phyloP scores from a whole-genome alignment of 257 asterid species.

The Solanum tarapatanum region DNA sequence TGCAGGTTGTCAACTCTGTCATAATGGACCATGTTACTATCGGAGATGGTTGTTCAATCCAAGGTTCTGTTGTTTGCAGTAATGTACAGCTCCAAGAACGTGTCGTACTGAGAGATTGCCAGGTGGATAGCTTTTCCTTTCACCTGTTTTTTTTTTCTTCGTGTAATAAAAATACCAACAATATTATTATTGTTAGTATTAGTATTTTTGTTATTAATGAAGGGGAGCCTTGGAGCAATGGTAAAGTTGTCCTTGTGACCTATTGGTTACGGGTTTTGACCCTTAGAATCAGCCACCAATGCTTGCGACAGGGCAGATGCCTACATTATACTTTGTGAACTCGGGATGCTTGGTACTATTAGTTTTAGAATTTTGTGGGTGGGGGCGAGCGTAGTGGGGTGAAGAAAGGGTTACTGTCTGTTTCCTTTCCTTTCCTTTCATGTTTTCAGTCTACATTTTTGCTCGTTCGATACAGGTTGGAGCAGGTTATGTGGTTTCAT shows the following conservation, averaged over 20 bases:
- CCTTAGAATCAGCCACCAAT: not conserved
- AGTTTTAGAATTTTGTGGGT: not conserved
- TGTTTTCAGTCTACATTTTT: not conserved
- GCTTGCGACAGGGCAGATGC: not conserved
- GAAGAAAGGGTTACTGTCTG: not conserved
- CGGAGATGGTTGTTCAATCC: constrained; percentile 91
- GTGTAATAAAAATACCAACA: not conserved
- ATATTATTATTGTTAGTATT: not conserved
- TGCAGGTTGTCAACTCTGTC: constrained; percentile 87
- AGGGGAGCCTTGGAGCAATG: not conserved
- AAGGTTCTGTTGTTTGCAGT: constrained; percentile 87
- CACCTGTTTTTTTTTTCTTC: not conserved
- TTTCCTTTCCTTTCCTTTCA: not conserved
- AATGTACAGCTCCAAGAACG: constrained; percentile 95
- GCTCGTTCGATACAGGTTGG: constrained; percentile 48
- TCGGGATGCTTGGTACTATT: not conserved
- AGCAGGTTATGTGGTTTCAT: constrained; percentile 77
- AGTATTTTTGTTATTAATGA: not conserved
- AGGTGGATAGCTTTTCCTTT: constrained; percentile 33
- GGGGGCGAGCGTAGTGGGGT: not conserved
- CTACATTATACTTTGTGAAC: not conserved
- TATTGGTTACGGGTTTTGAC: not conserved
- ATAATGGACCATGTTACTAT: constrained; percentile 83
- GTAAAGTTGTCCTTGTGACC: not conserved
- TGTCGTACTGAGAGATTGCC: constrained; percentile 81